These are phyloP conservation scores for Pouteria glomerata DNA, from an alignment of 148 eudicot species.

Conservation along the genomic window DNA sequence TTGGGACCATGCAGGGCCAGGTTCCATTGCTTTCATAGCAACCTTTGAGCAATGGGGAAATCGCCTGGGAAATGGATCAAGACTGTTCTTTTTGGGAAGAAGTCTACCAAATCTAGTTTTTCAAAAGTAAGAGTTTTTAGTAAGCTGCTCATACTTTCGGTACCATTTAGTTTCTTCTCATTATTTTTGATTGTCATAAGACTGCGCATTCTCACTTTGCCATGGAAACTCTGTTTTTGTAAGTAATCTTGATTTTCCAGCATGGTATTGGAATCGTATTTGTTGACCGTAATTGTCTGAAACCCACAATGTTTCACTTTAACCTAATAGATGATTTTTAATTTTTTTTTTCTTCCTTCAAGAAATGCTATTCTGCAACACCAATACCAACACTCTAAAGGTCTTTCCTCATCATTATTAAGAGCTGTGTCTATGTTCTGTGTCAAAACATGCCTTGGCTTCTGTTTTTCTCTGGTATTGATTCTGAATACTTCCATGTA, in stretches of 20 bases:
- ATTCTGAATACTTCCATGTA: no score
- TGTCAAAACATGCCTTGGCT: not conserved
- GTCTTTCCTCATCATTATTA: no score
- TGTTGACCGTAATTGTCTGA: no score
- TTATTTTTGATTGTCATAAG: not conserved
- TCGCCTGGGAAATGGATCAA: constrained; percentile 24
- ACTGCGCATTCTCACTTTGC: no score
- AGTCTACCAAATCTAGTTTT: constrained; percentile 35
- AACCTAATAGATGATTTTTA: no score
- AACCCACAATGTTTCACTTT: no score
- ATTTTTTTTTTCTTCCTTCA: no score
- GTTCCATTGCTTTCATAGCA: no score
- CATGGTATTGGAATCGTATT: not conserved
- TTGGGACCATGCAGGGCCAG: no score
- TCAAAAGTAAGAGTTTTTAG: constrained; percentile 39
- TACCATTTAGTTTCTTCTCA: not conserved
- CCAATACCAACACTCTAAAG: no score
- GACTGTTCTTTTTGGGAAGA: constrained; percentile 30
- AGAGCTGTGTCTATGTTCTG: not conserved
- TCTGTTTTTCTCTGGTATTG: not conserved
- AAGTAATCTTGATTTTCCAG: not conserved
- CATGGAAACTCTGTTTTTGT: not conserved
- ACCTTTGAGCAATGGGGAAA: constrained; percentile 16
- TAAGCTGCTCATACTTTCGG: constrained; percentile 5
- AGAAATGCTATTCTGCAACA: no score